Conservation (phyloP, 148 eudicot species). For the Persicaria tinctoria region DNA sequence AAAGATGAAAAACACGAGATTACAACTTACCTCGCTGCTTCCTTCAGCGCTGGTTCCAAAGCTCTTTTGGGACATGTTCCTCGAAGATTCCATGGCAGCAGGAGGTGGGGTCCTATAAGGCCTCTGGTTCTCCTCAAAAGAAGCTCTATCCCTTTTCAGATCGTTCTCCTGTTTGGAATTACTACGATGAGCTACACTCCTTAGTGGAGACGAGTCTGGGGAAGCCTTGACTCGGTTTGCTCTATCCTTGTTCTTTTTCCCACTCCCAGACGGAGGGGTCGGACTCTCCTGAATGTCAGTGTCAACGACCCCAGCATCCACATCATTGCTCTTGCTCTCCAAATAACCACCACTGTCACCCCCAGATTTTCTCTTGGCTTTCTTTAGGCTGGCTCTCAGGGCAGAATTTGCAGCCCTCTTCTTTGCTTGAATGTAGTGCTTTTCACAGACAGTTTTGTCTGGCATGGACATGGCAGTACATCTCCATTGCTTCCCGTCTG, state of each 20-base stretch:
- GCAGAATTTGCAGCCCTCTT: conserved; percentile 98
- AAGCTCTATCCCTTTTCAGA: conserved; percentile 34
- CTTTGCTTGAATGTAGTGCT: conserved; percentile 95
- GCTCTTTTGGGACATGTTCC: conserved; percentile 38
- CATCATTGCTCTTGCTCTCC: conserved; percentile 85
- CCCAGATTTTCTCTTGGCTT: conserved; percentile 52
- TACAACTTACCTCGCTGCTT: conserved; percentile 40
- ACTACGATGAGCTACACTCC: conserved; percentile 28
- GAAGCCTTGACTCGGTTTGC: conserved; percentile 35
- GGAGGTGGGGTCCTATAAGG: conserved; percentile 44
- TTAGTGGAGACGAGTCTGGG: conserved; percentile 44
- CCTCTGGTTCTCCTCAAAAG: conserved; percentile 47
- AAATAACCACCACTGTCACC: conserved; percentile 50
- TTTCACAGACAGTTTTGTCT: conserved; percentile 93
- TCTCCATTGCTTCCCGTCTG: conserved; percentile 98
- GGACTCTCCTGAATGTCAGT: conserved; percentile 37
- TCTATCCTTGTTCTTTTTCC: conserved; percentile 39
- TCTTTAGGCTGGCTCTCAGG: conserved; percentile 72
- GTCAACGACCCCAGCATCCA: conserved; percentile 41
- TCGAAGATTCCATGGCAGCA: conserved; percentile 40
- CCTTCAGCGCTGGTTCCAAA: conserved; percentile 32
- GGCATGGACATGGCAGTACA: conserved; percentile 98
- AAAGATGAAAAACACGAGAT: conserved; percentile 6
- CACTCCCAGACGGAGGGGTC: conserved; percentile 26
- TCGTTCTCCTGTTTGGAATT: conserved; percentile 42